Evolutionary conservation across 768 basidiomycete species (phyloP), one percentile per base, ranked within the genome.

Genomic region (Coprinopsis cinerea): DNA sequence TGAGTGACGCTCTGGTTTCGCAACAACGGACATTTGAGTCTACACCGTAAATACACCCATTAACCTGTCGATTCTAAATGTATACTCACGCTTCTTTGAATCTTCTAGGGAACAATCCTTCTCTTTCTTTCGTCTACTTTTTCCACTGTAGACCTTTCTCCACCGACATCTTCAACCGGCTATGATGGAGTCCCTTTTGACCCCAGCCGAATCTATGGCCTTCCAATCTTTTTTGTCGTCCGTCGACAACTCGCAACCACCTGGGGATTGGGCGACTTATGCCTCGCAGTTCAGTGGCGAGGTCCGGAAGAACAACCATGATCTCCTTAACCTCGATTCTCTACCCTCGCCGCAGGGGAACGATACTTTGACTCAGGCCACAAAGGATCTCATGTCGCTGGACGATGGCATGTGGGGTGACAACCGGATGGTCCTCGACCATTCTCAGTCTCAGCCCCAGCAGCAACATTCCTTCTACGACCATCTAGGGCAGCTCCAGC

Each of bases 361-460:
- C 50, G 81, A 85, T 47, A 81, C 82, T 1, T 75, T 92, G 47
- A 68, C 83, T 47, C 85, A 84, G 65, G 88, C 88, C 0, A 91
- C 88, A 0, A 88, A 86, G 64, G 86, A 90, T 64, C 78, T 92
- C 37, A 88, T 92, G 82, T 73, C 85, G 3, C 72, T 89, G 23
- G 85, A 85, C 51, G 56, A 69, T 23, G 71, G 64, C 13, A 65
- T 60, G 5, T 81, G 69, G 72, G 49, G 46, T 17, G 27, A 41
- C 43, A 18, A 22, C 14, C 26, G 27, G 30, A 43, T 43, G 35
- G 23, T 34, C 22, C 40, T 43, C 45, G 50, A 49, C 24, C 55
- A 55, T 47, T 53, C 57, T 44, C 57, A 54, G 37, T 48, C 53
- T 49, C 52, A 61, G 53, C 55, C 55, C 51, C 51, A 50, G 41